Conservation (phyloP, 2,329 filamentous ascomycete genomes). For the Byssothecium circinans region DNA sequence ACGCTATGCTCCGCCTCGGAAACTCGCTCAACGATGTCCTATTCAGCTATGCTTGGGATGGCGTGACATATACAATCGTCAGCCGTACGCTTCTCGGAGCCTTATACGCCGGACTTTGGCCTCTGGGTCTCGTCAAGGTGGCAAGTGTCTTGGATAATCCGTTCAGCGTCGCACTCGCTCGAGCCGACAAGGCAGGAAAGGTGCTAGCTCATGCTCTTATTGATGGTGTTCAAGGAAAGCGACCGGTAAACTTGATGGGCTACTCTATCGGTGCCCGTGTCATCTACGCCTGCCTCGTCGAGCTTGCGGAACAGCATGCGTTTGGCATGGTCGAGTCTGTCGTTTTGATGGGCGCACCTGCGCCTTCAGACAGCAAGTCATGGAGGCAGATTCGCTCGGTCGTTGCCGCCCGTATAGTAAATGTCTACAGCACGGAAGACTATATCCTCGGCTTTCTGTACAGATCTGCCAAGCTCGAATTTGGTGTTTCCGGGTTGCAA, state of each 20-base stretch:
- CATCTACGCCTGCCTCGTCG: conserved; percentile 77
- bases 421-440: conserved; percentile 85
- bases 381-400: conserved; percentile 78
- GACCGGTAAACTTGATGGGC: conserved; percentile 77
- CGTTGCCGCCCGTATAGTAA: conserved; percentile 78
- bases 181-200: conserved; percentile 76
- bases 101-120: conserved; percentile 51
- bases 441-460: conserved; percentile 85
- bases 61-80: conserved; percentile 72
- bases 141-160: conserved; percentile 72
- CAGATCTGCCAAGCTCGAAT: conserved; percentile 75
- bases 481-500: conserved; percentile 81
- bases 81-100: conserved; percentile 56
- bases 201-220: conserved; percentile 80
- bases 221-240: conserved; percentile 76
- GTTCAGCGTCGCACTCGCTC: conserved; percentile 72
- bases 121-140: conserved; percentile 49
- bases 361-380: conserved; percentile 67
- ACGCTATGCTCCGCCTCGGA: conserved; percentile 74
- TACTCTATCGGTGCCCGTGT: conserved; percentile 79
- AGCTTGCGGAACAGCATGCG: conserved; percentile 72
- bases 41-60: conserved; percentile 74
- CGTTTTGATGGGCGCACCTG: conserved; percentile 78
- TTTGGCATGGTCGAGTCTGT: conserved; percentile 83
- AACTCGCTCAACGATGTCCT: conserved; percentile 74